Evolutionary conservation across 2,329 filamentous ascomycete species (phyloP).

Genomic region (Rosellinia necatrix): DNA sequence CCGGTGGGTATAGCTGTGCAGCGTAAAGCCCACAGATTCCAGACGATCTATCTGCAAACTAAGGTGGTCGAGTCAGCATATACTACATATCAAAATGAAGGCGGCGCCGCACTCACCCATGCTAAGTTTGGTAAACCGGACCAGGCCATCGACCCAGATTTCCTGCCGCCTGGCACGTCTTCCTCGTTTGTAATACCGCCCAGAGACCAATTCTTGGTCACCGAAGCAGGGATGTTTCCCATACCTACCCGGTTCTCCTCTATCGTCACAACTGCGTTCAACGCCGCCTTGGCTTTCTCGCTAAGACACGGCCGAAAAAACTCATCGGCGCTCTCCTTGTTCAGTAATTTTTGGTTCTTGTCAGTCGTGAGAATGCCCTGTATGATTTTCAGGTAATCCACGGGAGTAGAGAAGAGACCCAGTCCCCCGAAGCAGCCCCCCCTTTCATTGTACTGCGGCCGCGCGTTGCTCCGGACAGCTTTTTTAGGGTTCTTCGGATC

Average conservation of each 20-base stretch:
- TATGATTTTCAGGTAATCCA: constrained; percentile 28
- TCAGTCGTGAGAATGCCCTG: constrained; percentile 23
- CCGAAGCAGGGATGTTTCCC: constrained; percentile 25
- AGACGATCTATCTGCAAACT: constrained; percentile 30
- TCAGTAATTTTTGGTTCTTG: constrained; percentile 21
- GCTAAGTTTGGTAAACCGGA: constrained; percentile 27
- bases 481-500: constrained; percentile 21
- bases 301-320: constrained; percentile 30
- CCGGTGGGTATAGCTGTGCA: constrained; percentile 29
- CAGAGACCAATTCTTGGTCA: constrained; percentile 25
- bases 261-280: constrained; percentile 15
- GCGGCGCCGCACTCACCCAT: constrained; percentile 22
- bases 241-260: constrained; percentile 25
- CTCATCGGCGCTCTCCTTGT: constrained; percentile 16
- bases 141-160: constrained; percentile 31
- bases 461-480: constrained; percentile 25
- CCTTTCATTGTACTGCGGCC: constrained; percentile 25
- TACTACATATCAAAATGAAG: not conserved
- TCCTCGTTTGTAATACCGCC: constrained; percentile 31
- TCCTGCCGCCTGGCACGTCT: constrained; percentile 29
- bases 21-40: constrained; percentile 30
- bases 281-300: constrained; percentile 22
- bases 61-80: constrained; percentile 13
- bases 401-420: constrained; percentile 27
- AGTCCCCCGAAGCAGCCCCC: constrained; percentile 30